Conservation (phyloP, 371 early-diverging fungal species). For the Mortierella sp. region DNA sequence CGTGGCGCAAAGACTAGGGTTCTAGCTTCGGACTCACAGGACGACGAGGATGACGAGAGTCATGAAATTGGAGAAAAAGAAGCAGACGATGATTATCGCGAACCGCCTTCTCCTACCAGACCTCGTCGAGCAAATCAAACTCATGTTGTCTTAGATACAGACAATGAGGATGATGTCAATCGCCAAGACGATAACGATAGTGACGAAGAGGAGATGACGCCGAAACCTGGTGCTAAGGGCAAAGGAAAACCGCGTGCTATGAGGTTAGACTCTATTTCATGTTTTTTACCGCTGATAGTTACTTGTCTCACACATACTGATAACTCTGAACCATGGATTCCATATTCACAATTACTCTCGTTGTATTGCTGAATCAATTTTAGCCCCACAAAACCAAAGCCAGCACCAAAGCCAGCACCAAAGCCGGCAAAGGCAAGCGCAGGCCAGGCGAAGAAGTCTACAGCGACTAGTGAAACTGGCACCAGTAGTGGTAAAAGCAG, state of each 20-base stretch:
- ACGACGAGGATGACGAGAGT: slow-evolving; percentile 24
- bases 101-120: not conserved
- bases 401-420: slow-evolving; percentile 11
- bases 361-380: too few species aligned
- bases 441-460: slow-evolving; percentile 12
- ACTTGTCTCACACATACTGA: too few species aligned
- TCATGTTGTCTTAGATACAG: slow-evolving; percentile 33
- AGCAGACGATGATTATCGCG: not conserved
- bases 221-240: slow-evolving; percentile 25
- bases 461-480: slow-evolving; percentile 5
- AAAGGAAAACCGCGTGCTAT: slow-evolving; percentile 38
- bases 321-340: not conserved
- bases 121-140: not conserved
- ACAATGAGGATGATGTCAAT: slow-evolving; percentile 20
- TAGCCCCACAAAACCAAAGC: slow-evolving; percentile 29
- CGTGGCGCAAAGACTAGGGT: not conserved
- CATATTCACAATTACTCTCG: not conserved
- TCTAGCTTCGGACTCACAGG: slow-evolving; percentile 24
- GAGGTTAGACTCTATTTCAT: slow-evolving; percentile 15
- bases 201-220: slow-evolving; percentile 23
- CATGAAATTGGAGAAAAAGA: not conserved
- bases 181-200: not conserved
- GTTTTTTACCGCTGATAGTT: too few species aligned
- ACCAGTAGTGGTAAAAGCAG: slow-evolving; percentile 1
- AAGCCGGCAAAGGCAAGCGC: slow-evolving; percentile 18